Evolutionary conservation across 140 eudicot species (phyloP), one percentile per base, ranked within the genome.

Genomic region (Bidens hawaiensis): DNA sequence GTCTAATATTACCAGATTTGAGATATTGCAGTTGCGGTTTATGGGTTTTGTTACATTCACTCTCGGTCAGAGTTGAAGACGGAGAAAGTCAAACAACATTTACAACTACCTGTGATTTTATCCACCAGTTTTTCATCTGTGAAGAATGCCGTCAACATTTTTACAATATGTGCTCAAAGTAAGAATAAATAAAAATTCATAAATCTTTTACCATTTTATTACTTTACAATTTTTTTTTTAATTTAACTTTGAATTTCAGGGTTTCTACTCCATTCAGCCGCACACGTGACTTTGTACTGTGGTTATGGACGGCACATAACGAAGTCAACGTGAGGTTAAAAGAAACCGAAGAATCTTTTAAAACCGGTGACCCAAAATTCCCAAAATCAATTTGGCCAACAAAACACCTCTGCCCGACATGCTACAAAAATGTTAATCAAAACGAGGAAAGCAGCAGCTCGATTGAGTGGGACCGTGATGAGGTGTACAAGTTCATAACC

Each of bases 61-160:
- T 93, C 21, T 93, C 99, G 13, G 96, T 88, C 67, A 88, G 95
- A 78, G 75, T 93, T 15, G 96, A 83, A 36, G 90, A 93, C 71
- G 86, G 88, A 69, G 94, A 88, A 67, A 85, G 90, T 82, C 94
- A 93, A 8, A 55, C 70, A 84, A 88, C 94, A 68, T 93, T 93
- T 70, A 69, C 83, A 61, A 60, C 95, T 34, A 81, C 78, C 2
- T 93, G 99, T 36, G 89, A 88, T 61, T 93, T 88, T 54, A 83
- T 93, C 31, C 88, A 88, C 78, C 81, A 73, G 15, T 93, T 88
- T 83, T 93, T 93, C 72, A 28, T 79, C 28, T 88, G 99, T 48
- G 97, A 93, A 47, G 99, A 93, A 69, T 88, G 99, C 52, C 78
- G 94, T 60, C 84, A 85, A 67, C 99, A 93, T 74, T 88, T 93